These are phyloP conservation scores for Colletotrichum limetticola DNA, from an alignment of 2,329 filamentous ascomycete species.

Conservation along the genomic window DNA sequence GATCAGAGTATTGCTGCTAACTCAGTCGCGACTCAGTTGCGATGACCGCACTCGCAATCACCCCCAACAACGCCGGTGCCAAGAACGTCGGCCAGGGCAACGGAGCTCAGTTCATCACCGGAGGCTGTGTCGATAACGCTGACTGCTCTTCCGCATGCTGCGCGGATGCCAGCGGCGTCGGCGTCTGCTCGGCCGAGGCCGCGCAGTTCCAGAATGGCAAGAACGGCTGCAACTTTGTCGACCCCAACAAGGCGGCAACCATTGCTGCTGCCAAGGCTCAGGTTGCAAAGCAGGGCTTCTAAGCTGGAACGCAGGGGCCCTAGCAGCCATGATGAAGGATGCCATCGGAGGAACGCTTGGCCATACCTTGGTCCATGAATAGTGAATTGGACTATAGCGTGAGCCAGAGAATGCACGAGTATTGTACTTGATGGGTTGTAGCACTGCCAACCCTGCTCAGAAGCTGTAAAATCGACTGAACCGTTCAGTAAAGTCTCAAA, in stretches of 20 bases:
- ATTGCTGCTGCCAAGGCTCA: constrained; percentile 33
- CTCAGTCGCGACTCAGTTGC: constrained; percentile 30
- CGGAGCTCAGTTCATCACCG: constrained; percentile 44
- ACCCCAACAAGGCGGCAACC: constrained; percentile 32
- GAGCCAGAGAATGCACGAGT: not conserved
- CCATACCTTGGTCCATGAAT: not conserved
- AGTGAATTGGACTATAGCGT: not conserved
- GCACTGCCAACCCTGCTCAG: not conserved
- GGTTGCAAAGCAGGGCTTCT: constrained; percentile 30
- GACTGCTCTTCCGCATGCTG: constrained; percentile 44
- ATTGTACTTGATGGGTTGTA: not conserved
- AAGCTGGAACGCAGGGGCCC: constrained; percentile 26
- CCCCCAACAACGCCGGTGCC: constrained; percentile 38
- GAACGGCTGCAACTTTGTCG: constrained; percentile 46
- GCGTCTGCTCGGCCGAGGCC: constrained; percentile 44
- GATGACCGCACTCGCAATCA: constrained; percentile 35
- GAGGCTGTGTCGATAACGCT: constrained; percentile 41
- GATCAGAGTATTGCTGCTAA: not conserved
- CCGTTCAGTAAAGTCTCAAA: not conserved
- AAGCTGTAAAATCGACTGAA: not conserved
- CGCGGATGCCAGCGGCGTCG: constrained; percentile 39
- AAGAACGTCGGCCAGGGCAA: constrained; percentile 32
- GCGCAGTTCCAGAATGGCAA: constrained; percentile 44
- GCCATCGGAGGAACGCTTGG: too few relatives aligned
- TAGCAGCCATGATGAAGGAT: not conserved